Conservation (phyloP, 176 grass and related monocot genomes). For the Chrysopogon serrulatus region DNA sequence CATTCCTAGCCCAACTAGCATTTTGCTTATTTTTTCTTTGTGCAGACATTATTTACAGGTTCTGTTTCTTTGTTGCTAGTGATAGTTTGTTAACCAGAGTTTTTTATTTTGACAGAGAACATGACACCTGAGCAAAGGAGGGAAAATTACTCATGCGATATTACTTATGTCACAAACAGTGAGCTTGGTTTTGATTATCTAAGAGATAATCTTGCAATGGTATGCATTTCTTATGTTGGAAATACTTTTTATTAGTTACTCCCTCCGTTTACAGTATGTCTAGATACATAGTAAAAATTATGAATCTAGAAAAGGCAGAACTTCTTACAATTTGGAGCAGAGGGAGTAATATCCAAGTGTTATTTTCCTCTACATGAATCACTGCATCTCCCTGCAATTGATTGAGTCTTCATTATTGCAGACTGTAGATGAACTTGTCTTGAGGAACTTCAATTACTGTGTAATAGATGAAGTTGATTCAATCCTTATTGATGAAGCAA, state of each 20-base stretch:
- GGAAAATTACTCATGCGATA: constrained; percentile 94
- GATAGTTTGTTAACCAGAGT: constrained; percentile 8
- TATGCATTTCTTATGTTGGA: constrained; percentile 28
- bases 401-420: constrained; percentile 44
- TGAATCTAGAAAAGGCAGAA: neutral
- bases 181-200: constrained; percentile 99
- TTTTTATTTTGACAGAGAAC: constrained; percentile 74
- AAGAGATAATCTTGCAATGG: constrained; percentile 98
- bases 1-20: neutral
- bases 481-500: constrained; percentile 98
- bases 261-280: neutral
- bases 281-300: neutral
- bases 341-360: neutral
- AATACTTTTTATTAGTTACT: neutral
- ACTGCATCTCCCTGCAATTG: neutral
- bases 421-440: constrained; percentile 94
- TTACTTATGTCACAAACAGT: constrained; percentile 99
- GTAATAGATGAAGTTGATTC: constrained; percentile 99
- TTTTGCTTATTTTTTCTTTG: neutral
- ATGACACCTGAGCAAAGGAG: constrained; percentile 98
- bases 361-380: neutral
- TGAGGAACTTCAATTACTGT: constrained; percentile 98
- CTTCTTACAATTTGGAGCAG: neutral
- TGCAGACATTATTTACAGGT: neutral
- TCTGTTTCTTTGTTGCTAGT: constrained; percentile 20